Evolutionary conservation across 192 early-diverging fungal species (phyloP).

Genomic region (Coemansia sp.): DNA sequence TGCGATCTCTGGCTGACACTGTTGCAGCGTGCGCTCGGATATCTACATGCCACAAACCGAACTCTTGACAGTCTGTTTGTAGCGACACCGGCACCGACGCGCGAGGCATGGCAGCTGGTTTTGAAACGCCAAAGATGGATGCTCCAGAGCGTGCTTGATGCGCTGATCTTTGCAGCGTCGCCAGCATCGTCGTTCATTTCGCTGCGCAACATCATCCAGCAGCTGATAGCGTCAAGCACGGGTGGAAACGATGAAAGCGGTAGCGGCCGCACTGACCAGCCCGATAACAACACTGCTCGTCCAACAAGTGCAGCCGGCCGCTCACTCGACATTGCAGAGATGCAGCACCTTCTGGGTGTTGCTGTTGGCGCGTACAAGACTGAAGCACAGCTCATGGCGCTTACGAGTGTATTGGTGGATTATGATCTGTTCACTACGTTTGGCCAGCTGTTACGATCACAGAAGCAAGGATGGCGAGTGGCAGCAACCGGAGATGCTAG

Average conservation of each 20-base stretch:
- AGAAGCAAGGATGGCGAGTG: constrained; percentile 50
- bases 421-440: constrained; percentile 51
- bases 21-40: constrained; percentile 30
- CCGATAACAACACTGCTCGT: background rate
- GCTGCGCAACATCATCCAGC: constrained; percentile 46
- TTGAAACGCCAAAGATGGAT: constrained; percentile 53
- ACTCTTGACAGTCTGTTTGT: constrained; percentile 22
- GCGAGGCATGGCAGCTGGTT: constrained; percentile 42
- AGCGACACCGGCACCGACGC: constrained; percentile 7
- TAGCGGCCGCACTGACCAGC: background rate
- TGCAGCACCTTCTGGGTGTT: constrained; percentile 49
- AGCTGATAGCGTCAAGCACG: constrained; percentile 32
- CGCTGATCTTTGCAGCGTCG: constrained; percentile 49
- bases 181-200: constrained; percentile 49
- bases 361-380: constrained; percentile 55
- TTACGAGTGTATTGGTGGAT: constrained; percentile 50
- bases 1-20: constrained; percentile 52
- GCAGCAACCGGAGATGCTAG: constrained; percentile 3
- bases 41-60: constrained; percentile 41
- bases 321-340: constrained; percentile 44
- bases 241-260: background rate
- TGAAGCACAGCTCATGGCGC: constrained; percentile 50
- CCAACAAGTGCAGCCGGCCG: constrained; percentile 17
- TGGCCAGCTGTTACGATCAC: constrained; percentile 50
- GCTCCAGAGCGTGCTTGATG: constrained; percentile 50